Base-by-base conservation (phyloP, 2,329 filamentous ascomycete genomes). In the Aspergillus eucalypticola region DNA sequence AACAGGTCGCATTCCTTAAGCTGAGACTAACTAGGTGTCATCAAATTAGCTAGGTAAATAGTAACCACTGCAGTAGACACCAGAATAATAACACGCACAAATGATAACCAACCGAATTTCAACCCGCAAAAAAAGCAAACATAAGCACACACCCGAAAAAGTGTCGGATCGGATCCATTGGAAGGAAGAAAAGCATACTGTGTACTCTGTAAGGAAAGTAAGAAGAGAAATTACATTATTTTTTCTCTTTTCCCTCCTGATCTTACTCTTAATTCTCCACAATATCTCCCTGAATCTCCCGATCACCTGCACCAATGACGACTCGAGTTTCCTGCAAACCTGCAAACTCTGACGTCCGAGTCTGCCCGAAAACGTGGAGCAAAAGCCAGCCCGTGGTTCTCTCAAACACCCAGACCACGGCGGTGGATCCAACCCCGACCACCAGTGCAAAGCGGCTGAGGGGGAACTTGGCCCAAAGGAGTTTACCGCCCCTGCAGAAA, bases 291-390 rank as follows among this genome's bases (percentile, higher is more conserved):
- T 62, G 58, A 56, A 60, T 25, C 38, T 54, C 58, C 60, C 60
- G 60, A 62, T 15, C n/a, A 8, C 7, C n/a, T 42, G 10, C 27
- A 46, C 53, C 53, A 55, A 55, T 55, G 46, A n/a, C 25, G 5
- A 10, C 5, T 2, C 39, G 23, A 8, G 19, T 32, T 23, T 11
- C n/a, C 39, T 25, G 8, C 2, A 11, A 52, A 38, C 29, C 17
- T n/a, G 23, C 23, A 60, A 61, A 51, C 25, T 55, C 49, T 49
- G 42, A 55, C 56, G 54, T 60, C 60, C 60, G 60, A 59, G 25
- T 49, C 53, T 62, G 58, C 58, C 60, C 60, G 60, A 60, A 54
- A 60, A 58, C 60, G 58, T 62, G 60, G 60, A 58, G 60, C 35
- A 56, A 23, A 35, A 35, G 32, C 32, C 49, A 41, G 17, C 27